A percentile compares a stretch with the other conserved stretches of the same genome.
Evolutionary conservation across 169 alveolate species (phyloP).

Genomic region (Babesia divergens): DNA sequence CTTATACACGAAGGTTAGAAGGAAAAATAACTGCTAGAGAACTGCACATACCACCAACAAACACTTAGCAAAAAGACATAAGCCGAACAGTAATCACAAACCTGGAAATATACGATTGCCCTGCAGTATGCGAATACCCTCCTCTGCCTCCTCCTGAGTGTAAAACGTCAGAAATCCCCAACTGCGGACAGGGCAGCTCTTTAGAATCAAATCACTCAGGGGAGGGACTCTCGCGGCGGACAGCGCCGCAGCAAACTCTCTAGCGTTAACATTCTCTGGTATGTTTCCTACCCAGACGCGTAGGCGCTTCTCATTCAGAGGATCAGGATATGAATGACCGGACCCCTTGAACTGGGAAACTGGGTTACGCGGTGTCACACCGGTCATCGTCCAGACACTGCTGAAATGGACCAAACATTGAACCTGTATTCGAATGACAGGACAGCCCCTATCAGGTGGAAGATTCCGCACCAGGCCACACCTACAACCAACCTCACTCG

Average conservation of each 20-base stretch:
- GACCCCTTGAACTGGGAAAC: not conserved
- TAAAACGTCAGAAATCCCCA: slow-evolving; percentile 48
- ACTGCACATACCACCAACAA: no score
- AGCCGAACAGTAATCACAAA: no score
- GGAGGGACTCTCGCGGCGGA: slow-evolving; percentile 44
- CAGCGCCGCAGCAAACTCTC: slow-evolving; percentile 12
- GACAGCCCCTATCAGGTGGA: no score
- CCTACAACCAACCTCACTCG: no score
- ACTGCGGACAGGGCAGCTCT: slow-evolving; percentile 45
- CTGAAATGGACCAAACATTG: not conserved
- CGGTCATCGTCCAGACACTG: slow-evolving; percentile 12
- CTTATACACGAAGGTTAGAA: no score
- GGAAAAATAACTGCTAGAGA: no score
- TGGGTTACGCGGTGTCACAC: not conserved
- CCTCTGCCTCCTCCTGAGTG: slow-evolving; percentile 43
- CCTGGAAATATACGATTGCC: slow-evolving; percentile 42
- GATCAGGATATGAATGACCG: slow-evolving; percentile 24
- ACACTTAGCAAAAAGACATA: no score
- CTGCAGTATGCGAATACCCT: slow-evolving; percentile 20
- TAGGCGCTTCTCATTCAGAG: slow-evolving; percentile 42
- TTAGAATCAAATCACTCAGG: slow-evolving; percentile 27
- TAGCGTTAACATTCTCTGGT: slow-evolving; percentile 21
- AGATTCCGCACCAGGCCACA: no score
- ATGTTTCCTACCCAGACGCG: slow-evolving; percentile 64
- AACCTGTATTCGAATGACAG: no score